phyloP scores from a whole-genome alignment of 257 asterid genomes.

The Ocimum tenuiflorum region DNA sequence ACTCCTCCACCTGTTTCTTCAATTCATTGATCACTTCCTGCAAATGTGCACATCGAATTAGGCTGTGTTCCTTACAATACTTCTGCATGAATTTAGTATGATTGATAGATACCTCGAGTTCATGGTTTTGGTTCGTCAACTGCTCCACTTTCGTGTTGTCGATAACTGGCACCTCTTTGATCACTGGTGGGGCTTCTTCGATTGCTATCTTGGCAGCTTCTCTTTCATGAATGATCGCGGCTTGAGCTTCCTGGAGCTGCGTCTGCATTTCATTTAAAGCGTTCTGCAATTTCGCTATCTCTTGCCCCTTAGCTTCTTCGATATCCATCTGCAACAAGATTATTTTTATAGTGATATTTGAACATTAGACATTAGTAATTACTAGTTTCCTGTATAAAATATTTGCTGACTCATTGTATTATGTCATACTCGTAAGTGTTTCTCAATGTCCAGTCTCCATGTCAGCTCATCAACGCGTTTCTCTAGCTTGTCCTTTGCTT shows the following conservation, averaged over 20 bases:
- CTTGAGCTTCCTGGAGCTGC: constrained; percentile 65
- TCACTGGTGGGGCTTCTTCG: constrained; percentile 87
- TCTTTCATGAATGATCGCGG: constrained; percentile 58
- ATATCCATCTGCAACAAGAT: constrained; percentile 55
- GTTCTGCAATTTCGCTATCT: constrained; percentile 56
- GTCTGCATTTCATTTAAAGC: constrained; percentile 57
- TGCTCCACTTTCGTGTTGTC: constrained; percentile 73
- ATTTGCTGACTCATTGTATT: background rate
- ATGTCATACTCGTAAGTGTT: constrained; percentile 62
- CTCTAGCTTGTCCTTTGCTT: constrained; percentile 92
- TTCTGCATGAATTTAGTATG: constrained; percentile 6
- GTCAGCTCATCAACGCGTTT: constrained; percentile 91
- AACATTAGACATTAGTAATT: background rate
- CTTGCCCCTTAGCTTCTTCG: constrained; percentile 90
- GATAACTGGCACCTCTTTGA: constrained; percentile 77
- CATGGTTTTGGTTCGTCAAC: constrained; percentile 58
- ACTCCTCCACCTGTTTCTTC: constrained; percentile 52
- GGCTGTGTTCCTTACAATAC: background rate
- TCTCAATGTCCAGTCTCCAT: constrained; percentile 85
- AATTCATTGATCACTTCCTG: constrained; percentile 62
- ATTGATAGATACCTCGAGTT: constrained; percentile 55
- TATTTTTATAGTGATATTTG: background rate
- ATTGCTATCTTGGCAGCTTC: constrained; percentile 83
- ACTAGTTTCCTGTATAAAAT: background rate
- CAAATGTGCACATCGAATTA: constrained; percentile 22